Percentiles rank a stretch among this genome's conserved stretches.
phyloP scores from a whole-genome alignment of 2,329 filamentous ascomycete species.

The Ploettnerulaceae sp. region DNA sequence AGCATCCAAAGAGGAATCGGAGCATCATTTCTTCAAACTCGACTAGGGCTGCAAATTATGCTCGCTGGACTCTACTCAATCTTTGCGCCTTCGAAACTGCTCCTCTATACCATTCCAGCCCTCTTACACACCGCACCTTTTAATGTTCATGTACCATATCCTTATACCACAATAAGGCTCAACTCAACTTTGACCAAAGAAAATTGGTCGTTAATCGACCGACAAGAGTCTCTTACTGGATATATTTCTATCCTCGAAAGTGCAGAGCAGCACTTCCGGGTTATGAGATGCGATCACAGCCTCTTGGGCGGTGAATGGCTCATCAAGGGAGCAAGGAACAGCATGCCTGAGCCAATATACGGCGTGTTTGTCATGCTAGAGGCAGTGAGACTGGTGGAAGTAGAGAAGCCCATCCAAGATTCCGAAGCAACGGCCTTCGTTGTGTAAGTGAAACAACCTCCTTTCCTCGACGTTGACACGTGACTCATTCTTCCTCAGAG shows the following conservation, averaged over 20 bases:
- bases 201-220: slow-evolving; percentile 72
- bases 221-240: slow-evolving; percentile 81
- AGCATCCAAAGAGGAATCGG: slow-evolving; percentile 52
- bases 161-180: slow-evolving; percentile 53
- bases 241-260: slow-evolving; percentile 90
- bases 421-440: slow-evolving; percentile 74
- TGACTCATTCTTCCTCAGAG: slow-evolving; percentile 45
- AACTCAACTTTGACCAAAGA: slow-evolving; percentile 61
- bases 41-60: slow-evolving; percentile 66
- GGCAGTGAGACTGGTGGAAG: slow-evolving; percentile 75
- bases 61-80: slow-evolving; percentile 61
- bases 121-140: slow-evolving; percentile 64
- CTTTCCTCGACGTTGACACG: neutral
- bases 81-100: slow-evolving; percentile 62
- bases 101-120: slow-evolving; percentile 65
- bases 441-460: slow-evolving; percentile 56
- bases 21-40: slow-evolving; percentile 58
- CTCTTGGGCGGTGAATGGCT: slow-evolving; percentile 91
- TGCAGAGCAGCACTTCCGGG: slow-evolving; percentile 62
- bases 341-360: slow-evolving; percentile 86
- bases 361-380: slow-evolving; percentile 95
- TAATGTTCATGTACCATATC: slow-evolving; percentile 69
- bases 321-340: slow-evolving; percentile 53
- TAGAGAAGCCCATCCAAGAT: slow-evolving; percentile 49
- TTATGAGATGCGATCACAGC: slow-evolving; percentile 91